Conservation (phyloP, 2,329 filamentous ascomycete genomes). For the Alternaria angustiovoidea region DNA sequence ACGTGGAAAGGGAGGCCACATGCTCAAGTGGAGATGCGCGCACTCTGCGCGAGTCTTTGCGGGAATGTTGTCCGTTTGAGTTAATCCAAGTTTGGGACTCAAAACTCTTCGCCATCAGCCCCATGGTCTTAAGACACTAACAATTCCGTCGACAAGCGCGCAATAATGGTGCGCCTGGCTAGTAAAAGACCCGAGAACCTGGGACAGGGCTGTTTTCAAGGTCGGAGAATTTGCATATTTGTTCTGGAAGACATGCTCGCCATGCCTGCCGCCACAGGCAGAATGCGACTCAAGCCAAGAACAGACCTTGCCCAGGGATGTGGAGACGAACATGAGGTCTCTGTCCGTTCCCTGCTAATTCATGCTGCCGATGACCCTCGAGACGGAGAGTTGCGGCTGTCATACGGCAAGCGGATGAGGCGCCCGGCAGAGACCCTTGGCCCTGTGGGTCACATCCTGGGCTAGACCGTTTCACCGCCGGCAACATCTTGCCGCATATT, state of each 20-base stretch:
- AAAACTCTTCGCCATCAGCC: slow-evolving; percentile 1
- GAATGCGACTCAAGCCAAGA: not conserved
- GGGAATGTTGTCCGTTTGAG: not conserved
- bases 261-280: not conserved
- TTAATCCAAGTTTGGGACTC: not conserved
- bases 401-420: not conserved
- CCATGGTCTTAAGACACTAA: not conserved
- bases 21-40: slow-evolving; percentile 1
- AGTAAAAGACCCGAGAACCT: not conserved
- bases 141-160: not conserved
- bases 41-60: not conserved
- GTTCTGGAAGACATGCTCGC: not conserved
- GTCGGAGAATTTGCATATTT: not conserved
- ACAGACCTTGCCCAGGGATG: not conserved
- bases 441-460: slow-evolving; percentile 1
- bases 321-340: slow-evolving; percentile 13
- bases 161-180: not conserved
- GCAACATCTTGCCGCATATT: not conserved
- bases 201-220: not conserved
- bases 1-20: slow-evolving; percentile 12
- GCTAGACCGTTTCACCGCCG: slow-evolving; percentile 7
- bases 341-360: not conserved
- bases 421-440: slow-evolving; percentile 1
- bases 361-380: not conserved
- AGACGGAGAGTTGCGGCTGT: not conserved